Evolutionary conservation across 345 rosid species (phyloP).

Genomic region (Rubroshorea leprosula): DNA sequence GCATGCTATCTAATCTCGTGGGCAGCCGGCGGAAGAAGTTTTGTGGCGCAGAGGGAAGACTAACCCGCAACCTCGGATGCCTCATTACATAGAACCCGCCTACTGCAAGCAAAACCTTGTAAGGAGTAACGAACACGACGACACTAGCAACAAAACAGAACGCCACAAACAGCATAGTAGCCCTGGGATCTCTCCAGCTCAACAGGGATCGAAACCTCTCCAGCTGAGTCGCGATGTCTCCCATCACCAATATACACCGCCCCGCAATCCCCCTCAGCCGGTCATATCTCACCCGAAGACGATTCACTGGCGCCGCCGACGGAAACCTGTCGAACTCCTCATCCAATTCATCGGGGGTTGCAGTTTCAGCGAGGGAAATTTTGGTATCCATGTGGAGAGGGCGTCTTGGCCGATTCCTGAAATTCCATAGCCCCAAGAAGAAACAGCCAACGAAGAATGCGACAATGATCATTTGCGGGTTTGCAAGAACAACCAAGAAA

Average conservation of each 20-base stretch:
- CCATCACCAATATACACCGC: slow-evolving; percentile 24
- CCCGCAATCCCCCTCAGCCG: slow-evolving; percentile 40
- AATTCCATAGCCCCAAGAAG: slow-evolving; percentile 17
- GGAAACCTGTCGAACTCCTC: slow-evolving; percentile 56
- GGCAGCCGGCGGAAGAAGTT: slow-evolving; percentile 34
- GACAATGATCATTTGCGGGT: slow-evolving; percentile 25
- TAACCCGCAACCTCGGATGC: slow-evolving; percentile 15
- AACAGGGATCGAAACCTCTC: slow-evolving; percentile 29
- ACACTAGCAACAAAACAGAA: slow-evolving; percentile 19
- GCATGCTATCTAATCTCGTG: slow-evolving; percentile 20
- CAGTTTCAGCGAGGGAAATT: slow-evolving; percentile 30
- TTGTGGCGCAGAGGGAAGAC: slow-evolving; percentile 13
- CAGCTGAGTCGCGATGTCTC: slow-evolving; percentile 37
- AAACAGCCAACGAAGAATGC: slow-evolving; percentile 17
- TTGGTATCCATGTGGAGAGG: slow-evolving; percentile 41
- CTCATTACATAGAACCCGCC: slow-evolving; percentile 15
- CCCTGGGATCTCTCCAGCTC: slow-evolving; percentile 42
- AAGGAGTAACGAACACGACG: slow-evolving; percentile 3
- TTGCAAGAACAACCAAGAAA: slow-evolving; percentile 13
- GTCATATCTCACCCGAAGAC: slow-evolving; percentile 37
- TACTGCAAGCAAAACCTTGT: neutral
- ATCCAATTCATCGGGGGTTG: slow-evolving; percentile 31
- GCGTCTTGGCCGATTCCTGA: slow-evolving; percentile 32
- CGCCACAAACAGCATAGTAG: slow-evolving; percentile 22
- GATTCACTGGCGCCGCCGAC: slow-evolving; percentile 20